phyloP scores from a whole-genome alignment of 192 early-diverging fungal species.

The Coemansia asiatica region DNA sequence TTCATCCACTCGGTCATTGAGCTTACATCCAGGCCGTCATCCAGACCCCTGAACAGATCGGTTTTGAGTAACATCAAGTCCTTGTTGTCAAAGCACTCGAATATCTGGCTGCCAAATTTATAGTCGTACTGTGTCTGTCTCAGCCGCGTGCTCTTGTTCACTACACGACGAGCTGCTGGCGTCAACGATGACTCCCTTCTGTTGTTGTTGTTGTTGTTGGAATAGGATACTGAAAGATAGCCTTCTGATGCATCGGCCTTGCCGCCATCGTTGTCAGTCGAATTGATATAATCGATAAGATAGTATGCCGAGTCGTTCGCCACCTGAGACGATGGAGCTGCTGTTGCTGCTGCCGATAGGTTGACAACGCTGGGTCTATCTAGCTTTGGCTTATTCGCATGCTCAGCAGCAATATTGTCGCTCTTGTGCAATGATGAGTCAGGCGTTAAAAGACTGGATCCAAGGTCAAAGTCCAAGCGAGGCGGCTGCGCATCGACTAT shows the following conservation, averaged over 20 bases:
- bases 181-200: background rate
- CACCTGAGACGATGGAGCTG: background rate
- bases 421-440: conserved; percentile 32
- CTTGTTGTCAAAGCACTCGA: conserved; percentile 49
- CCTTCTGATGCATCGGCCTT: background rate
- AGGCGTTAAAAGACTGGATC: conserved; percentile 39
- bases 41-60: conserved; percentile 30
- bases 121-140: conserved; percentile 55
- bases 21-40: background rate
- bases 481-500: conserved; percentile 18
- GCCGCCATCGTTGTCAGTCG: background rate
- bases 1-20: conserved; percentile 10
- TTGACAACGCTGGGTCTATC: background rate
- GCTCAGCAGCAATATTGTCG: conserved; percentile 8
- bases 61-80: conserved; percentile 46
- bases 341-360: background rate
- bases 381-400: background rate
- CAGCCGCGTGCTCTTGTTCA: conserved; percentile 43
- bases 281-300: conserved; percentile 50
- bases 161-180: conserved; percentile 29
- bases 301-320: conserved; percentile 43
- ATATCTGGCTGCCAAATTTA: conserved; percentile 54
- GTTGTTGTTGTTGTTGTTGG: too few species aligned
- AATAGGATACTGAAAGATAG: background rate
- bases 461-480: conserved; percentile 48